Evolutionary conservation across 1,139 yeast species (phyloP).

Genomic region (Zygosaccharomyces pseudobailii): DNA sequence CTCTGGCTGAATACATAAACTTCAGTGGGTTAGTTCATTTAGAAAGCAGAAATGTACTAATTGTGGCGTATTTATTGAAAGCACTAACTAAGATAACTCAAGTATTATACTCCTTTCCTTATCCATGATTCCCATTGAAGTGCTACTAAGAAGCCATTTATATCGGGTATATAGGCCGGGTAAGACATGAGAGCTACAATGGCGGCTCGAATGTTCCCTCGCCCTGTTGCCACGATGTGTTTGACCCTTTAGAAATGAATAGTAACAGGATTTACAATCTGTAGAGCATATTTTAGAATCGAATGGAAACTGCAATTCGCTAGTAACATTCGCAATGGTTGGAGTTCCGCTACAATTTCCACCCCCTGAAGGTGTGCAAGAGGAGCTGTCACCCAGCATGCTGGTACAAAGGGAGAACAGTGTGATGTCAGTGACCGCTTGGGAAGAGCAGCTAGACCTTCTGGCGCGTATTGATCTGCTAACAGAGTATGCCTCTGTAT

Average conservation of each 20-base stretch:
- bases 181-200: neutral
- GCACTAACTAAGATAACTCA: no score
- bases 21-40: no score
- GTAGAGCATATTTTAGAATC: neutral
- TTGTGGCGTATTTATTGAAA: no score
- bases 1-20: no score
- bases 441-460: conserved; percentile 1
- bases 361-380: neutral
- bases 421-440: conserved; percentile 2
- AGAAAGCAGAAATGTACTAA: no score
- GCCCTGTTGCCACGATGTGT: neutral
- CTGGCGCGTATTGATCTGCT: conserved; percentile 8
- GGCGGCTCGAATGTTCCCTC: neutral
- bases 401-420: conserved; percentile 7
- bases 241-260: neutral
- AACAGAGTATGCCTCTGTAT: conserved; percentile 4
- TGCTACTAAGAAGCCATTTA: no score
- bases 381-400: conserved; percentile 3
- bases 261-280: neutral
- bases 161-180: neutral
- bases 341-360: conserved; percentile 1
- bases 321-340: neutral
- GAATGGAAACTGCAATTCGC: neutral
- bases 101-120: no score
- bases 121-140: no score